Conservation (phyloP, 495 filamentous ascomycete genomes). For the Aspergillus wentii region DNA sequence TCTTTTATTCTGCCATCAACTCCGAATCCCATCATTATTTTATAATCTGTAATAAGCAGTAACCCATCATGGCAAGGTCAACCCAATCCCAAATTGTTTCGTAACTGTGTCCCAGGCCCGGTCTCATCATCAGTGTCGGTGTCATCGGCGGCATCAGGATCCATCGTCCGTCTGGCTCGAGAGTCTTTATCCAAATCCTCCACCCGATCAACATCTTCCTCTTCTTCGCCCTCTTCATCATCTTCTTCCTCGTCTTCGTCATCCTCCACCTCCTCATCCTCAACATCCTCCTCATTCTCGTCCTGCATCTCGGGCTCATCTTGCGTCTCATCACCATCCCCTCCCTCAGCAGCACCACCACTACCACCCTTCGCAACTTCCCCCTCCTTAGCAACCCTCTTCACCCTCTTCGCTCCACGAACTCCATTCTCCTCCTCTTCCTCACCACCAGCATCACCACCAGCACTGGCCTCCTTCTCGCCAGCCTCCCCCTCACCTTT, state of each 20-base stretch:
- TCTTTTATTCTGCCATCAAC: no score
- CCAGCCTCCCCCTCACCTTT: constrained; percentile 31
- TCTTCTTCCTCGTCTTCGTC: constrained; percentile 35
- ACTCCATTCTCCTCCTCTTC: constrained; percentile 39
- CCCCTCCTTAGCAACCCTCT: constrained; percentile 40
- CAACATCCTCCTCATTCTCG: constrained; percentile 49
- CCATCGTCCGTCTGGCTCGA: constrained; percentile 21
- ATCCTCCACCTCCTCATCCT: constrained; percentile 46
- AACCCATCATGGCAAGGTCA: constrained; percentile 6
- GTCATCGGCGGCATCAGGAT: constrained; percentile 36
- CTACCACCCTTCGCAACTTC: constrained; percentile 34
- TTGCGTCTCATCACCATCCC: constrained; percentile 51
- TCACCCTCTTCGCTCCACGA: constrained; percentile 44
- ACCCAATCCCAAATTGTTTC: constrained; percentile 37
- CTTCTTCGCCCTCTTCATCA: constrained; percentile 34
- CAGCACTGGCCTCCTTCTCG: constrained; percentile 25
- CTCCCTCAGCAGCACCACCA: constrained; percentile 29
- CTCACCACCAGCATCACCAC: constrained; percentile 31
- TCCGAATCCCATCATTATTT: not conserved
- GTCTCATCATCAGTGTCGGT: constrained; percentile 38
- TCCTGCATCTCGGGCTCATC: constrained; percentile 46
- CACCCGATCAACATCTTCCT: constrained; percentile 60
- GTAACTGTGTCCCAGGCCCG: constrained; percentile 38
- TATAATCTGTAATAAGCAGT: not conserved
- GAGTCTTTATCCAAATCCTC: constrained; percentile 49